phyloP scores from a whole-genome alignment of 139 green algal species.

The Chlamydomonas sphaeroides region DNA sequence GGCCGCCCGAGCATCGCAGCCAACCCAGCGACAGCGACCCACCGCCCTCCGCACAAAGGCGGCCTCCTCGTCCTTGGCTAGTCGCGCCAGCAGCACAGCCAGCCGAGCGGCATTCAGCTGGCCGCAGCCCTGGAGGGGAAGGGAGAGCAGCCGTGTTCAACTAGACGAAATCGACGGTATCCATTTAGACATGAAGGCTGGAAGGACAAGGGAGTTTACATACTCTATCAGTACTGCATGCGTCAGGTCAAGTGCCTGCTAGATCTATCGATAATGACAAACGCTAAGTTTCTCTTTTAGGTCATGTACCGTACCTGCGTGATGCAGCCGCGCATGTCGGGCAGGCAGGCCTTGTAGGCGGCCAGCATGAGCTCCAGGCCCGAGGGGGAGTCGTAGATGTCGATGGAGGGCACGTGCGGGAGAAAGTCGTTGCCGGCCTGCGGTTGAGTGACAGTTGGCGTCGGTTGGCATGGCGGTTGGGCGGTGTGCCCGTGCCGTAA shows the following conservation, averaged over 20 bases:
- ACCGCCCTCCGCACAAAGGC: constrained; percentile 65
- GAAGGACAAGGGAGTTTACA: no score
- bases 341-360: constrained; percentile 74
- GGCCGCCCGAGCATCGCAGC: no score
- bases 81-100: constrained; percentile 53
- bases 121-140: constrained; percentile 19
- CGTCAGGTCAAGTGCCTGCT: no score
- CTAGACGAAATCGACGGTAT: no score
- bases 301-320: no score
- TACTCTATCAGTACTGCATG: no score
- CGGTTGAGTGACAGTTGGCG: neutral
- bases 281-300: no score
- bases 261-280: no score
- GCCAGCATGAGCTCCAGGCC: constrained; percentile 85
- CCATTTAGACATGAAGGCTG: no score
- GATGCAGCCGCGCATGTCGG: constrained; percentile 68
- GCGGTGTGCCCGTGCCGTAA: no score
- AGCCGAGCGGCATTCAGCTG: constrained; percentile 60
- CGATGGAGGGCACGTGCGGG: constrained; percentile 87
- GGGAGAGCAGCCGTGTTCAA: neutral
- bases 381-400: constrained; percentile 81
- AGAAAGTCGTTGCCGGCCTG: constrained; percentile 92
- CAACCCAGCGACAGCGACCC: no score
- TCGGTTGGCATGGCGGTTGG: no score
- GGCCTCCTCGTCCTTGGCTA: constrained; percentile 65